Conservation (phyloP, 257 asterid species). For the Gentiana straminea region DNA sequence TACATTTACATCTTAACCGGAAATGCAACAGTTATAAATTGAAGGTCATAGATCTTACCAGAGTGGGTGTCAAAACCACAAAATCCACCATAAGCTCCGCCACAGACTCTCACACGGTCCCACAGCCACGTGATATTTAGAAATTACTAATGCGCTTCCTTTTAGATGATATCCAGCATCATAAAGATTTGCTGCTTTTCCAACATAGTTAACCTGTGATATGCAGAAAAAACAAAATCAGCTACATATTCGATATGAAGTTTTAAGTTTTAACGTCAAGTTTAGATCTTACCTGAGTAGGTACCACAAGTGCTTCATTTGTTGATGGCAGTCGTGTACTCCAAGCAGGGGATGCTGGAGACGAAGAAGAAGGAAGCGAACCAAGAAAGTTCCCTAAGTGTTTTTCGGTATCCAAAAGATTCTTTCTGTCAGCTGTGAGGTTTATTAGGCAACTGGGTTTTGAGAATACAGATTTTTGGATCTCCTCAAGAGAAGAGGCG, state of each 20-base stretch:
- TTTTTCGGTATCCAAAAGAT: slow-evolving; percentile 53
- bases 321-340: slow-evolving; percentile 47
- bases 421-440: slow-evolving; percentile 81
- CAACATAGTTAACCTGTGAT: slow-evolving; percentile 82
- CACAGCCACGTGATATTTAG: slow-evolving; percentile 88
- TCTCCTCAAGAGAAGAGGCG: slow-evolving; percentile 89
- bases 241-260: slow-evolving; percentile 3
- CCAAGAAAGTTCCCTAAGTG: slow-evolving; percentile 71
- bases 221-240: background rate
- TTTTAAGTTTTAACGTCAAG: background rate
- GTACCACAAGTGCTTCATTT: slow-evolving; percentile 91
- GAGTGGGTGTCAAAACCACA: slow-evolving; percentile 94
- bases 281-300: slow-evolving; percentile 65
- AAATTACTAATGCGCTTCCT: slow-evolving; percentile 88
- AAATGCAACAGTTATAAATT: slow-evolving; percentile 5
- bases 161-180: slow-evolving; percentile 83
- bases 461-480: slow-evolving; percentile 66
- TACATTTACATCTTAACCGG: slow-evolving; percentile 9
- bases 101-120: slow-evolving; percentile 99
- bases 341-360: slow-evolving; percentile 50
- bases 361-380: slow-evolving; percentile 66
- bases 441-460: slow-evolving; percentile 74
- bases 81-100: slow-evolving; percentile 99
- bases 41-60: slow-evolving; percentile 28
- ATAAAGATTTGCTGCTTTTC: slow-evolving; percentile 89